Percentiles rank a stretch among this genome's conserved stretches.
phyloP scores from a whole-genome alignment of 176 grass and related monocot species.

The Ensete ventricosum region DNA sequence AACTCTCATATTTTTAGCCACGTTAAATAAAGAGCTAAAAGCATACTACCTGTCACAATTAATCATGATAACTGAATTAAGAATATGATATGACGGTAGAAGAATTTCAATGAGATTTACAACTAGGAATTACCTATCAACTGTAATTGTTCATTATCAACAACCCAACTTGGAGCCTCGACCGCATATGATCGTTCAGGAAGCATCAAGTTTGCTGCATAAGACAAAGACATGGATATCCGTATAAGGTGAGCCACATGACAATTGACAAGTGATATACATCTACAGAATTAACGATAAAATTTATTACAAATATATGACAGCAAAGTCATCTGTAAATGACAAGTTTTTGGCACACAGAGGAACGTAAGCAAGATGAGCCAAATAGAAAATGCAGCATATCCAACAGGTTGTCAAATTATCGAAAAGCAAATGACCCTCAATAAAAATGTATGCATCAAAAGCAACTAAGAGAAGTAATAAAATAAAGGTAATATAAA shows the following conservation, averaged over 20 bases:
- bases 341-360: no score
- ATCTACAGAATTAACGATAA: background rate
- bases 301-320: no score
- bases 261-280: background rate
- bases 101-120: background rate
- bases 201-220: slow-evolving; percentile 9
- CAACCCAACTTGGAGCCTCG: slow-evolving; percentile 57
- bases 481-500: no score
- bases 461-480: no score
- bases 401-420: no score
- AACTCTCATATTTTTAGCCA: background rate
- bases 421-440: no score
- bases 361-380: no score
- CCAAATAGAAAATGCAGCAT: no score
- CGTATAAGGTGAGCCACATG: background rate
- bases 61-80: background rate
- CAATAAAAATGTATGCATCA: no score
- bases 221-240: background rate
- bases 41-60: background rate
- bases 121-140: slow-evolving; percentile 50
- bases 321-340: no score
- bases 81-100: background rate
- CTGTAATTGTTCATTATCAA: slow-evolving; percentile 55
- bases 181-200: slow-evolving; percentile 48
- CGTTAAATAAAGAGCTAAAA: background rate